Conservation (phyloP, 306 rosid genomes). For the Rosa rugosa region DNA sequence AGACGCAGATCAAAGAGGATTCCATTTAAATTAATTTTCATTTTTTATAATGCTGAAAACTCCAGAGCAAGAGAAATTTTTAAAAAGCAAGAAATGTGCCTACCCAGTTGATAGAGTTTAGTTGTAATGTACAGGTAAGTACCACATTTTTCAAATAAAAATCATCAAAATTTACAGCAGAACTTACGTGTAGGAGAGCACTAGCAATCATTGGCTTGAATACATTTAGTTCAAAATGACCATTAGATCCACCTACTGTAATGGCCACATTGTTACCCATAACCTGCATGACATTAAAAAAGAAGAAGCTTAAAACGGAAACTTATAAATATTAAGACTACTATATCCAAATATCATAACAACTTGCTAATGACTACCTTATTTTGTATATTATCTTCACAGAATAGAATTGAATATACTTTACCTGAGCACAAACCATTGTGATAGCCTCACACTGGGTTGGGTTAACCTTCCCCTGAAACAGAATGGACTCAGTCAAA, state of each 20-base stretch:
- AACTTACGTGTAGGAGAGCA: constrained; percentile 75
- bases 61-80: background rate
- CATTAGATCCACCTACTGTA: constrained; percentile 95
- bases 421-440: constrained; percentile 99
- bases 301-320: background rate
- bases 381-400: constrained; percentile 11
- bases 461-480: constrained; percentile 99
- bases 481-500: constrained; percentile 28
- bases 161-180: constrained; percentile 3
- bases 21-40: background rate
- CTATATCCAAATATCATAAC: constrained; percentile 8
- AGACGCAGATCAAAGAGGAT: background rate
- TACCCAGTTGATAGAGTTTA: background rate
- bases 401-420: background rate
- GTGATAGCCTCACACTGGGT: constrained; percentile 99
- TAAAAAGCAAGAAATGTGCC: background rate
- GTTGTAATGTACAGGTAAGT: background rate
- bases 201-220: constrained; percentile 94
- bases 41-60: background rate
- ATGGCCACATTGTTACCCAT: constrained; percentile 95
- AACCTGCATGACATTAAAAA: constrained; percentile 50
- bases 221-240: constrained; percentile 98
- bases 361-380: constrained; percentile 6
- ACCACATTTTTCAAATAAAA: background rate
- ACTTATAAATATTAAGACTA: background rate